Conservation (phyloP, 208 protist species). For the Wallacemonas sp. region DNA sequence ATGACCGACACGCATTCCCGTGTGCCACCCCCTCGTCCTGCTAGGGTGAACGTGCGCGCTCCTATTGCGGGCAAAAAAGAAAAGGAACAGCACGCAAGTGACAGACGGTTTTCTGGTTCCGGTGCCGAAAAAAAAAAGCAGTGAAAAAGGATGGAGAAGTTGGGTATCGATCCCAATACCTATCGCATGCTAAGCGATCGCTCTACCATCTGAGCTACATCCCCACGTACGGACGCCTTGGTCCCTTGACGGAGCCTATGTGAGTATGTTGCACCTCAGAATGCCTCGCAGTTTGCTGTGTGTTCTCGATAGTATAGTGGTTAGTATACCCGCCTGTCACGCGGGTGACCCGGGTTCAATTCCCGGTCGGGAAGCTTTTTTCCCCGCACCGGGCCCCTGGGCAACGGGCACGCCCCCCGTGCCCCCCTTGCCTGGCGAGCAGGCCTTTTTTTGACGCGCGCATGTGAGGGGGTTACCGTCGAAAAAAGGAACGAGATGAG, state of each 20-base stretch:
- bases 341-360: slow-evolving; percentile 21
- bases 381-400: background rate
- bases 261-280: too few relatives aligned
- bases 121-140: slow-evolving; percentile 3
- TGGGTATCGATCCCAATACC: slow-evolving; percentile 94
- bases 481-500: background rate
- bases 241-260: too few relatives aligned
- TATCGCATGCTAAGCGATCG: slow-evolving; percentile 93
- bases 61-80: too few relatives aligned
- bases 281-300: background rate
- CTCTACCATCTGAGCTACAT: slow-evolving; percentile 95
- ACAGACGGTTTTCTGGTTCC: background rate
- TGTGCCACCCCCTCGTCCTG: too few relatives aligned
- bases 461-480: too few relatives aligned
- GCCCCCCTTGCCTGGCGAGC: too few relatives aligned
- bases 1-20: too few relatives aligned
- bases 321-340: slow-evolving; percentile 21
- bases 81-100: background rate
- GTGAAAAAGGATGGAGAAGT: slow-evolving; percentile 81
- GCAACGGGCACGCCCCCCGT: too few relatives aligned
- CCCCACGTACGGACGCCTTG: slow-evolving; percentile 23
- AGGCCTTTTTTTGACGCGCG: background rate
- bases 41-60: too few relatives aligned
- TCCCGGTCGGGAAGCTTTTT: slow-evolving; percentile 21
- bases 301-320: slow-evolving; percentile 21